Base-by-base conservation (phyloP, 2,329 filamentous ascomycete species). In the Neofusicoccum ribis region DNA sequence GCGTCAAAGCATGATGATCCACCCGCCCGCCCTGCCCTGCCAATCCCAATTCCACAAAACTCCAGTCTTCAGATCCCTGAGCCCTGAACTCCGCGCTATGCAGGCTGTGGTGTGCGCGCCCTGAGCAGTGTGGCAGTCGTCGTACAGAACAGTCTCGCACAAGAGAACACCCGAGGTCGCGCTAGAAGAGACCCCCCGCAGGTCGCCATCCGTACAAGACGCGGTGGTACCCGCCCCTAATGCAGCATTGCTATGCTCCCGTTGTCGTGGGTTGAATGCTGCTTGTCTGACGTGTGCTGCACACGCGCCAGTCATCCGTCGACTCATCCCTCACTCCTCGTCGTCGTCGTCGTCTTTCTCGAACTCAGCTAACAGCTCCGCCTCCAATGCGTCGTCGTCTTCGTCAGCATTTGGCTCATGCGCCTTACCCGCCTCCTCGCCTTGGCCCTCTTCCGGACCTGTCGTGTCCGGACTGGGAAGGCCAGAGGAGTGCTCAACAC, bases 341-440 rank as follows among this genome's bases (percentile, higher is more conserved):
- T 67, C 69, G 27, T 69, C 70, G 63, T 72, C 71, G 7, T 72
- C 76, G 5, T 74, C 75, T 51, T 68, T 73, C 63, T 78, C 71
- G 61, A 75, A 74, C 58, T 78, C 77, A 15, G 78, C 77, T 23
- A 78, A 77, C 70, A 82, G 73, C 67, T 81, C 82, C 3, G 78
- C 80, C 67, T 79, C 79, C 66, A 83, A 68, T n/a, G 86, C 84
- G 74, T 89, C 88, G 58, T 89, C 76, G 70, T 88, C 82, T 36
- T 73, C 78, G 27, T 77, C 78, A 2, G 73, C 78, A 34, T 77
- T 74, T 12, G 69, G 70, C 27, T 69, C 74, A 17, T 71, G 73
- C 27, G 71, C 68, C 54, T 70, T 31, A 20, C 27, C 71, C 59
- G 81, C 81, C 36, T 81, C 81, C 7, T 82, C 81, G 27, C 70